A percentile compares a stretch with the other conserved stretches of the same genome.
Conservation (phyloP, 805 yeast genomes). For the Tetrapisispora namnaoensis region DNA sequence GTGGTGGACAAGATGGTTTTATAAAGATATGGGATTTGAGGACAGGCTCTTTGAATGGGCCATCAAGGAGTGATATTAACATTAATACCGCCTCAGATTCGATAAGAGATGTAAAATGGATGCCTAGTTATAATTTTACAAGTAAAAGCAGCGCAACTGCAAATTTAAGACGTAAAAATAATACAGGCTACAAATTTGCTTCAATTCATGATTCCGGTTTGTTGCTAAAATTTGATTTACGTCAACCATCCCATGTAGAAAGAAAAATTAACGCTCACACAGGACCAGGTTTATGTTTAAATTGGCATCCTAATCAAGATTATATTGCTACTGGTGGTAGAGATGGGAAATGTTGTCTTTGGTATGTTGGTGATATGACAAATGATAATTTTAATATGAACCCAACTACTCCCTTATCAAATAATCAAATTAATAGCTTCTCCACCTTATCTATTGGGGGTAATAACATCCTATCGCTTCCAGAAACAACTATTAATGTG, state of each 20-base stretch:
- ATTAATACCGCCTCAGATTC: conserved; percentile 59
- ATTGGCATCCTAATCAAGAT: conserved; percentile 80
- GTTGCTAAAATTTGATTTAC: conserved; percentile 76
- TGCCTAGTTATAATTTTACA: conserved; percentile 33
- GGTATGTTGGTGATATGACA: conserved; percentile 27
- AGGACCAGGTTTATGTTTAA: conserved; percentile 80
- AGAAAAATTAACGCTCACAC: conserved; percentile 77
- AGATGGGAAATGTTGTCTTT: conserved; percentile 44
- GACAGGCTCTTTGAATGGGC: conserved; percentile 35
- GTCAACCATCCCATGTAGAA: conserved; percentile 55
- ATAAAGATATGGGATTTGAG: conserved; percentile 63
- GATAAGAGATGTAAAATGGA: conserved; percentile 45
- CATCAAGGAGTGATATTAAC: conserved; percentile 21
- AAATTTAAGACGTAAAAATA: conserved; percentile 29
- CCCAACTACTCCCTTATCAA: not conserved
- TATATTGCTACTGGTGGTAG: conserved; percentile 87
- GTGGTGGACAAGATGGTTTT: conserved; percentile 76
- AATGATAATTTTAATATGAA: not conserved
- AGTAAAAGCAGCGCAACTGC: conserved; percentile 28
- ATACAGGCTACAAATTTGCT: conserved; percentile 43
- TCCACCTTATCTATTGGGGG: conserved; percentile 21
- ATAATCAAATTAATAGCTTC: not conserved
- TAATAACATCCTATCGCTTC: conserved; percentile 32
- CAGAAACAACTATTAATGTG: conserved; percentile 64
- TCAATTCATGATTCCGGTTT: conserved; percentile 86